Percentiles rank a stretch among this genome's conserved stretches.
phyloP scores from a whole-genome alignment of 2,329 filamentous ascomycete genomes.

The Curvularia lunata region DNA sequence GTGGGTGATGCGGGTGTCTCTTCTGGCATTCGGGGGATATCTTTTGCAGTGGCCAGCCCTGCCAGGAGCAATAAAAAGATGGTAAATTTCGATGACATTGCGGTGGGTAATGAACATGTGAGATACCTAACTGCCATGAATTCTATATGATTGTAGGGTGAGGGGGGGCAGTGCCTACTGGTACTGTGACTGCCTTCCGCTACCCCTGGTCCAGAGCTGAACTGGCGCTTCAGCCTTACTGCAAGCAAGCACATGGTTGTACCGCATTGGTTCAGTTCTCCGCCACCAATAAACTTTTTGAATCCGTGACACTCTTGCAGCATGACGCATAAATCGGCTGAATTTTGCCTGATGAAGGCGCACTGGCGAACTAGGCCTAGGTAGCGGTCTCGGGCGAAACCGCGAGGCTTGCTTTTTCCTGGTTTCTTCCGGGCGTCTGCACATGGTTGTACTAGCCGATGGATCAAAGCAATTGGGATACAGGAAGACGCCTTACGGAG shows the following conservation, averaged over 20 bases:
- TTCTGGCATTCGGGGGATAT: conserved; percentile 1
- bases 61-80: not conserved
- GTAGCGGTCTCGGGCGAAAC: not conserved
- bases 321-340: not conserved
- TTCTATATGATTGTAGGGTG: not conserved
- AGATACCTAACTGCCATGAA: not conserved
- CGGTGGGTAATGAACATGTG: not conserved
- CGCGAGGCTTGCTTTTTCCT: not conserved
- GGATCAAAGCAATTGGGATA: not conserved
- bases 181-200: conserved; percentile 4
- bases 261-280: conserved; percentile 4
- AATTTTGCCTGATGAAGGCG: not conserved
- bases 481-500: no score
- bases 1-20: not conserved
- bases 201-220: conserved; percentile 17
- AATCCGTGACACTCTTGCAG: not conserved
- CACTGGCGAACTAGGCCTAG: not conserved
- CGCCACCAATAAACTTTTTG: conserved; percentile 12
- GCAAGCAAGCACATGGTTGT: conserved; percentile 4
- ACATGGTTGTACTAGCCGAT: not conserved
- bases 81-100: not conserved
- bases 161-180: conserved; percentile 1
- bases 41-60: conserved; percentile 2
- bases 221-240: conserved; percentile 10
- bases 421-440: not conserved